Evolutionary conservation across 106 monocot genomes (phyloP), one percentile per base, ranked within the genome.

Genomic region (Vanilla planifolia): DNA sequence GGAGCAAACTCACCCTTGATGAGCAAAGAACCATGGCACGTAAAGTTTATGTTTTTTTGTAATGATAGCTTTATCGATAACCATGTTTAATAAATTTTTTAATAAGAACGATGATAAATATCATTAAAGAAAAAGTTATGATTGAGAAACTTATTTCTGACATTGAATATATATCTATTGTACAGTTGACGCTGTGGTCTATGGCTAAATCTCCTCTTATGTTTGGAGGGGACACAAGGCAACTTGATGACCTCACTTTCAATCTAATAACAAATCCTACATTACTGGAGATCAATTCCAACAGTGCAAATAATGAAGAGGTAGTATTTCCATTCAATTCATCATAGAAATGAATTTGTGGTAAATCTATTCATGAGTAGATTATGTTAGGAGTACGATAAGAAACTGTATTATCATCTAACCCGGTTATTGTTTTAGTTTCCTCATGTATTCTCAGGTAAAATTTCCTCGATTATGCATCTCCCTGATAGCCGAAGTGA

Each of bases 171-270:
- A 22, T 42, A 44, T 16, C 26, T 61, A 41, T 22, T 17, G 35
- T 67, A 52, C 86, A 92, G 94, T 66, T 95, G 44, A 86, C 94
- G 26, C 70, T 95, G n/a, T 95, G 94, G 94, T 86, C 80, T 19
- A 95, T 95, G 80, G 85, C 80, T 33, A 95, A 78, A 34, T 95
- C 94, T 64, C 94, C 94, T 68, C 89, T 95, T 39, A 95, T 89
- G 73, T 95, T 75, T 86, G 94, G 94, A 65, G 94, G 94, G 25
- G 94, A 95, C 74, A 48, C 89, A 44, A 86, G 83, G 70, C 65
- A 83, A 20, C 70, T 82, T 45, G 80, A 89, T 61, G 44, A 56
- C 11, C 66, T 1, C 30, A 86, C 94, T 29, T 76, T 76, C 32
- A 64, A 26, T 66, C 78, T 95, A 22, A 89, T 95, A 43, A 89